Conservation (phyloP, 371 early-diverging fungal species). For the Fennellomyces sp. region DNA sequence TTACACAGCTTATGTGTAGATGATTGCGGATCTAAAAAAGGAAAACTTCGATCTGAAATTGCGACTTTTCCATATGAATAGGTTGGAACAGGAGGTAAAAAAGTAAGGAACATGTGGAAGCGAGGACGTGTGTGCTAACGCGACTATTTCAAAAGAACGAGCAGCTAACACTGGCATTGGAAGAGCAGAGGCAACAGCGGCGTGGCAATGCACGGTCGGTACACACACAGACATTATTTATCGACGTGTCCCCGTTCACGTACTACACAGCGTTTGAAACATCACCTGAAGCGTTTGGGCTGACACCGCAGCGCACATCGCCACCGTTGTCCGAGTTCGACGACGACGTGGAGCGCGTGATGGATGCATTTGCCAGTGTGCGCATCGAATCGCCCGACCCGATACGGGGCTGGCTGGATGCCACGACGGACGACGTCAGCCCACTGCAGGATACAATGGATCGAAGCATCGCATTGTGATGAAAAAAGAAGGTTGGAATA, state of each 20-base stretch:
- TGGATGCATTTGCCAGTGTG: conserved; percentile 17
- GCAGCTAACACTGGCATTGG: conserved; percentile 6
- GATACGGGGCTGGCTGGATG: not conserved
- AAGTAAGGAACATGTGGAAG: too few relatives aligned
- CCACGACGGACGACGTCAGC: conserved; percentile 5
- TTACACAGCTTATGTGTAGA: conserved; percentile 17
- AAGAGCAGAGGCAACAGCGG: conserved; percentile 1
- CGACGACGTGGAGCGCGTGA: conserved; percentile 3
- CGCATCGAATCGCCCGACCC: conserved; percentile 7
- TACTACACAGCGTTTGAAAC: conserved; percentile 16
- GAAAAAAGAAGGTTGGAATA: too few relatives aligned
- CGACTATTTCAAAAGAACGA: conserved; percentile 16
- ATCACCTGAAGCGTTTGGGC: conserved; percentile 23
- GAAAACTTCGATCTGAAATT: conserved; percentile 53
- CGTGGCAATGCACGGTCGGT: conserved; percentile 9
- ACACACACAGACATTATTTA: conserved; percentile 13
- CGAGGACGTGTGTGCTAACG: too few relatives aligned
- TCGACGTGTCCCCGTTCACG: not conserved
- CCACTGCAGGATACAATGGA: not conserved
- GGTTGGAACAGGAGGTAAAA: conserved; percentile 9
- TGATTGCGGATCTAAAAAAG: conserved; percentile 44
- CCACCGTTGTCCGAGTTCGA: not conserved
- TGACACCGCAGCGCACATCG: conserved; percentile 1
- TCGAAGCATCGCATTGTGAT: not conserved
- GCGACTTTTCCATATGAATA: conserved; percentile 36